Evolutionary conservation across 2,329 filamentous ascomycete species (phyloP).

Genomic region (Xylaria sp.): DNA sequence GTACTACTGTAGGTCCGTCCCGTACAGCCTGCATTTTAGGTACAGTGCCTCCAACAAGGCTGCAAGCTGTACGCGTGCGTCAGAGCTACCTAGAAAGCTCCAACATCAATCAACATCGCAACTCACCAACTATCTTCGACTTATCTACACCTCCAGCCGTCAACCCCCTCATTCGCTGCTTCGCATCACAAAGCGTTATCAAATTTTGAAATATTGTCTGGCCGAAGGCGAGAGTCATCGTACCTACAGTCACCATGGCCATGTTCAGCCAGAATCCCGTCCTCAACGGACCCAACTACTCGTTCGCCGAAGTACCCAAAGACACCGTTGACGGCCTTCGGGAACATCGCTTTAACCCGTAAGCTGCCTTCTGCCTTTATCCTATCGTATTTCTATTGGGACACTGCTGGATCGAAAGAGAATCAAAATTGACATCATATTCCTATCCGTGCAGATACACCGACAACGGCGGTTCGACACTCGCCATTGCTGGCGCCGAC

Average conservation of each 20-base stretch:
- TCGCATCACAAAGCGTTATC: conserved; percentile 9
- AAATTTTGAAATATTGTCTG: conserved; percentile 12
- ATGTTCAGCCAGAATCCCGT: conserved; percentile 78
- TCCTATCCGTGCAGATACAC: conserved; percentile 74
- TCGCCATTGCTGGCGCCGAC: conserved; percentile 92
- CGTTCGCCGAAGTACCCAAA: conserved; percentile 71
- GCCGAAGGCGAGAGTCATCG: conserved; percentile 23
- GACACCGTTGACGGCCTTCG: conserved; percentile 65
- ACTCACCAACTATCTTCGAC: conserved; percentile 34
- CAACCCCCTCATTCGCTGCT: background rate
- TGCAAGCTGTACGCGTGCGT: conserved; percentile 57
- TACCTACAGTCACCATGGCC: conserved; percentile 61
- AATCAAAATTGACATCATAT: conserved; percentile 23
- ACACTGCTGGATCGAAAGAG: background rate
- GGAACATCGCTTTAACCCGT: conserved; percentile 94
- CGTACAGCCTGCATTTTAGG: conserved; percentile 14
- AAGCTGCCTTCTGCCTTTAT: conserved; percentile 53
- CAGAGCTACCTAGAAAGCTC: conserved; percentile 38
- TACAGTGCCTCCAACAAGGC: conserved; percentile 56
- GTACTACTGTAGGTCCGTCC: too few species aligned
- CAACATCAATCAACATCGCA: conserved; percentile 34
- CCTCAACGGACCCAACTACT: conserved; percentile 77
- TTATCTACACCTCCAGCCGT: conserved; percentile 6
- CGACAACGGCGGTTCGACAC: conserved; percentile 96
- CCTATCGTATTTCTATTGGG: background rate